These are phyloP conservation scores for Capsicum pubescens DNA, from an alignment of 257 asterid species.

Conservation along the genomic window DNA sequence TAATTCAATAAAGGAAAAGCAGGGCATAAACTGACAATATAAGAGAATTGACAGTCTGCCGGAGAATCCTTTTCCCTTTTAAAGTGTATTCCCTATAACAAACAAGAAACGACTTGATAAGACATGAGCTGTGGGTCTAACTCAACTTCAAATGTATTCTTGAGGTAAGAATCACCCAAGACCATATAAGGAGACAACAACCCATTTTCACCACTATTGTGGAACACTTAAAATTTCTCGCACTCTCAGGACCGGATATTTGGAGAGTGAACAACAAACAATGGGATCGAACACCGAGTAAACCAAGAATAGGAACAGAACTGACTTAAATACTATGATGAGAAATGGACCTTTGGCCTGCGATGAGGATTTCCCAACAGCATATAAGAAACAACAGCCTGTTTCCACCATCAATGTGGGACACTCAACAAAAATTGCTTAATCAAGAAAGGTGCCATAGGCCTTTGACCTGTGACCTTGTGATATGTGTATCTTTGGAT, in stretches of 20 bases:
- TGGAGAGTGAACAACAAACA: neutral
- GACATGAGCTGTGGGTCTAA: neutral
- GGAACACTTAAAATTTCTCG: neutral
- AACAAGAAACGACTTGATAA: constrained; percentile 8
- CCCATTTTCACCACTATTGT: neutral
- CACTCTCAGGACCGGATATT: neutral
- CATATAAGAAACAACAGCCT: neutral
- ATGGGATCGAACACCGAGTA: neutral
- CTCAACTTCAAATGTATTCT: neutral
- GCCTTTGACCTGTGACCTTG: constrained; percentile 8
- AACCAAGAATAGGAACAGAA: neutral
- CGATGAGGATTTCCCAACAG: neutral
- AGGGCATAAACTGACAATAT: neutral
- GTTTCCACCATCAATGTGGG: neutral
- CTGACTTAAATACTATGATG: neutral
- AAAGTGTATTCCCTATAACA: neutral
- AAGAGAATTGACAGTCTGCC: neutral
- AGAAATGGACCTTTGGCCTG: neutral
- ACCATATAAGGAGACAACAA: constrained; percentile 8
- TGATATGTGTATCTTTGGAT: neutral
- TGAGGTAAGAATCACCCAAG: neutral
- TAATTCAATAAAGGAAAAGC: constrained; percentile 9
- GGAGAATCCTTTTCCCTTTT: neutral
- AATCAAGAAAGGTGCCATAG: neutral
- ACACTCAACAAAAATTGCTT: neutral